Evolutionary conservation across 1,284 basidiomycete species (phyloP).

Genomic region (Trametes hirsuta): DNA sequence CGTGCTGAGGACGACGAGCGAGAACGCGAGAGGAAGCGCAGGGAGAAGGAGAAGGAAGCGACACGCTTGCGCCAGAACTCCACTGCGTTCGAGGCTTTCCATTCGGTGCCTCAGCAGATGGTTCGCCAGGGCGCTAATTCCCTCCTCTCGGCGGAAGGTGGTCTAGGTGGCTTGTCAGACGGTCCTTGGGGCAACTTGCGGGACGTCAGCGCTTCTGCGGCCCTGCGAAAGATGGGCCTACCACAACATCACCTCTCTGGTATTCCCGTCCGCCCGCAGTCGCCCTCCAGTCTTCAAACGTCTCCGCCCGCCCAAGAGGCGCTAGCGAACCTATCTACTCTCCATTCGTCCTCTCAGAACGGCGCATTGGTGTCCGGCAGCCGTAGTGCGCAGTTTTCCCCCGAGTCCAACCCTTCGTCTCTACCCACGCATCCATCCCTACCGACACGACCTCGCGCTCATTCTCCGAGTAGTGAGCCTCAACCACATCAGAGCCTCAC

Average conservation of each 20-base stretch:
- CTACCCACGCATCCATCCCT: constrained; percentile 37
- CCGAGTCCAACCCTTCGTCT: constrained; percentile 32
- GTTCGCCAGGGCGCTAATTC: constrained; percentile 41
- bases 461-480: constrained; percentile 35
- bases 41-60: constrained; percentile 51
- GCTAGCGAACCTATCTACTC: constrained; percentile 18
- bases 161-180: constrained; percentile 23
- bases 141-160: constrained; percentile 38
- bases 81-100: constrained; percentile 74
- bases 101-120: constrained; percentile 57
- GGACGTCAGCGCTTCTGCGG: constrained; percentile 33
- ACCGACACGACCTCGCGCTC: constrained; percentile 37
- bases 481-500: constrained; percentile 8
- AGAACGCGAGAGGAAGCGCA: constrained; percentile 53
- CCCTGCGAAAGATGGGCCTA: constrained; percentile 35
- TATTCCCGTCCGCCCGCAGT: constrained; percentile 31
- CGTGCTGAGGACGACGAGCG: constrained; percentile 68
- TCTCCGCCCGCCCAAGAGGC: constrained; percentile 28
- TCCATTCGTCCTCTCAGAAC: constrained; percentile 27
- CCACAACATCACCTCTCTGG: constrained; percentile 27
- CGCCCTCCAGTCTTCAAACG: constrained; percentile 24
- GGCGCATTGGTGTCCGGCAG: constrained; percentile 27
- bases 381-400: constrained; percentile 36
- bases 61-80: constrained; percentile 44
- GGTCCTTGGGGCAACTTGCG: constrained; percentile 33